Conservation (phyloP, 345 rosid genomes). For the Eucalyptus pumila region DNA sequence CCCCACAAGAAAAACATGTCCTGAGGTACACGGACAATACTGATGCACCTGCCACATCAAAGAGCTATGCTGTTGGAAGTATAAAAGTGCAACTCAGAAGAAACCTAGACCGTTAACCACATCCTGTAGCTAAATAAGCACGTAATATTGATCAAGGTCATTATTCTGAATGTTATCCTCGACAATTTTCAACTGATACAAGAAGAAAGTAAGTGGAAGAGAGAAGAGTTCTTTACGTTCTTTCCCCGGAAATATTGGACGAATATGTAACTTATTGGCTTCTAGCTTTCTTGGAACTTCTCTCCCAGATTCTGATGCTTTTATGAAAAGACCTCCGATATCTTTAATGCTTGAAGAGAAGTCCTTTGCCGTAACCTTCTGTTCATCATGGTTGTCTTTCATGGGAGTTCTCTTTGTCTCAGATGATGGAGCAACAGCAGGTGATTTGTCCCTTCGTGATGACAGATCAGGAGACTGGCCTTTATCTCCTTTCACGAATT, state of each 20-base stretch:
- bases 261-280: slow-evolving; percentile 74
- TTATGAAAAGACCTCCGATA: slow-evolving; percentile 60
- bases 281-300: slow-evolving; percentile 98
- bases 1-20: slow-evolving; percentile 87
- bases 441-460: slow-evolving; percentile 35
- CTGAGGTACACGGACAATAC: slow-evolving; percentile 36
- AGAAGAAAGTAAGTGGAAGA: not conserved
- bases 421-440: slow-evolving; percentile 10
- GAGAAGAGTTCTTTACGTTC: slow-evolving; percentile 26
- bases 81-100: not conserved
- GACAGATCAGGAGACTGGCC: slow-evolving; percentile 52
- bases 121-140: not conserved
- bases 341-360: slow-evolving; percentile 78
- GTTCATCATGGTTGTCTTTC: slow-evolving; percentile 29
- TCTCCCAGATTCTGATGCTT: slow-evolving; percentile 89
- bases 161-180: not conserved
- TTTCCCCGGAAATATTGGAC: slow-evolving; percentile 46
- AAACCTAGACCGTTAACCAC: not conserved
- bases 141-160: not conserved
- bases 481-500: slow-evolving; percentile 29
- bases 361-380: slow-evolving; percentile 56
- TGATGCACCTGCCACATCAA: slow-evolving; percentile 36
- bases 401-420: slow-evolving; percentile 29
- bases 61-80: not conserved
- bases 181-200: not conserved